Conservation (phyloP, 1,284 basidiomycete genomes). For the Ustilago nuda region DNA sequence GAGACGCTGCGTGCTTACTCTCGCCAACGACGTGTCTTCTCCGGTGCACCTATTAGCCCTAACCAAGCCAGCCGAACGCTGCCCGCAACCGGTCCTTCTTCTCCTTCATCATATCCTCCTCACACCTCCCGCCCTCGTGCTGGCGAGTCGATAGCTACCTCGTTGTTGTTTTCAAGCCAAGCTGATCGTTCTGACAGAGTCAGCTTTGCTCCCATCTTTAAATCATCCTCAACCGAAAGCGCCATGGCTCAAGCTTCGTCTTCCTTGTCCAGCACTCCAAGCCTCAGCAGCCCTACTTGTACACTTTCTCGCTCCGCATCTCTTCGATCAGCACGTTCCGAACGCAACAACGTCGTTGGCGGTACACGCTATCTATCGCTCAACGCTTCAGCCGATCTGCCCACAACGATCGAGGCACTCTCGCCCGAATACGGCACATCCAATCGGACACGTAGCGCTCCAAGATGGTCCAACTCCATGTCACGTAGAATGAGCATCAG, state of each 20-base stretch:
- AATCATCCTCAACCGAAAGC: background rate
- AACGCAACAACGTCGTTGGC: conserved; percentile 17
- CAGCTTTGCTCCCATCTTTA: background rate
- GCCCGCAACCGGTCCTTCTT: conserved; percentile 6
- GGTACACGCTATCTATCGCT: conserved; percentile 26
- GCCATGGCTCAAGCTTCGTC: conserved; percentile 6
- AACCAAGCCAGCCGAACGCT: conserved; percentile 18
- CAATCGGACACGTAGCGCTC: conserved; percentile 32
- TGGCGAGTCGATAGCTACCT: conserved; percentile 3
- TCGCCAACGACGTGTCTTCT: conserved; percentile 38
- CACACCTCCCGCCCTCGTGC: conserved; percentile 12
- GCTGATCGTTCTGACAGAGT: background rate
- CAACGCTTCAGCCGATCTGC: conserved; percentile 32
- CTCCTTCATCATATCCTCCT: conserved; percentile 13
- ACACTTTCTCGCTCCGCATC: conserved; percentile 44
- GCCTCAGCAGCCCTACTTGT: conserved; percentile 34
- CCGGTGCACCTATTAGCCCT: conserved; percentile 16
- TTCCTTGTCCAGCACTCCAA: conserved; percentile 42
- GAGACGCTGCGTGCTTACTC: conserved; percentile 36
- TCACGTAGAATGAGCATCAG: conserved; percentile 45
- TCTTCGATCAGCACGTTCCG: conserved; percentile 29
- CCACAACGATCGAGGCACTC: conserved; percentile 8
- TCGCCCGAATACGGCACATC: conserved; percentile 15
- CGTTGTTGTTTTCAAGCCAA: conserved; percentile 12
- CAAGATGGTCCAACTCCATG: conserved; percentile 44